Base-by-base conservation (phyloP, 2,329 filamentous ascomycete species). In the Huntiella savannae region DNA sequence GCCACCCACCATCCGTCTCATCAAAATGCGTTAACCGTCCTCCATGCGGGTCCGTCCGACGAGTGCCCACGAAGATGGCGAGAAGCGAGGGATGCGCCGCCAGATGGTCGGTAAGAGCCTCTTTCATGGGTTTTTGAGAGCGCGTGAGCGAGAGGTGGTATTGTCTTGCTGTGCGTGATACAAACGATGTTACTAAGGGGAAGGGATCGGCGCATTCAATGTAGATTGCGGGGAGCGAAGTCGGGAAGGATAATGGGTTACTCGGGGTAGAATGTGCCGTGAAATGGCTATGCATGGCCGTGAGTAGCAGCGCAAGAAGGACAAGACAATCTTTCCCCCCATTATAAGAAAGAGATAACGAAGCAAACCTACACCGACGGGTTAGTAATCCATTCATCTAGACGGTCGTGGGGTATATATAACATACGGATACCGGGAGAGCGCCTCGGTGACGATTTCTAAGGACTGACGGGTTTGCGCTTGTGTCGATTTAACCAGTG, bases 131-230 rank as follows among this genome's bases (percentile, higher is more conserved):
- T 49, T 71, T 96, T 50, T 86, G 96, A 58, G 88, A 91, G 49
- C 81, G 79, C 34, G 75, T 67, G 5, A 94, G 67, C 45, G 79
- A 72, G 11, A 98, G 73, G 61, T 98, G 91, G 91, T 84, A 92
- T 60, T 94, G 94, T 60, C 74, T 76, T 11, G 88, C 96, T 60
- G 88, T 96, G 45, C 96, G 88, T 87, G 76, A 78, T 19, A 96
- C 88, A 56, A 98, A 98, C 38, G 73, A 68, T 57, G 93, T 85
- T 38, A 96, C 85, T 58, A 88, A 78, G 50, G 73, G 65, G 60
- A 98, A 96, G 0, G 91, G 85, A 57, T 92, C 75, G 2, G 73
- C 68, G 0, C 87, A 80, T 48, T 88, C 78, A 53, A 95, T 91
- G 64, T 96, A 96, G 56, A 96, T 82, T 47, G 83, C 77, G 55